Evolutionary conservation across 2,329 filamentous ascomycete genomes (phyloP), one percentile per base, ranked within the genome.

Genomic region (Sphaerulina vaccinii): DNA sequence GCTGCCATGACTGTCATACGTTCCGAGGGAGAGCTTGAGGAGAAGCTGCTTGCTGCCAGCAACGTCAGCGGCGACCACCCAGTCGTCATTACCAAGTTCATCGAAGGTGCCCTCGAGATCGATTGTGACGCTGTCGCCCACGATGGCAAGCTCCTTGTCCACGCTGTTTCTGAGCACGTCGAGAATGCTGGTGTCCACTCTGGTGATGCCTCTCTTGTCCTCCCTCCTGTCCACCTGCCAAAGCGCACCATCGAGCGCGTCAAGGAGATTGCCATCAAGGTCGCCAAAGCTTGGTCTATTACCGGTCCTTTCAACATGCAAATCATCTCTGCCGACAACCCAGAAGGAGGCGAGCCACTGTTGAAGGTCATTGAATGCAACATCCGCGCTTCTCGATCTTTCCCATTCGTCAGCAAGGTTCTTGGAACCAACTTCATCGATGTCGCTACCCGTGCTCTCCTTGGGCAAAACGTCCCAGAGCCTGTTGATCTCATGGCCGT

Each of bases 261-360:
- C 68, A 97, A 96, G 83, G 89, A 89, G 63, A 97, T 99, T 64
- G 92, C 93, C 13, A 75, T 91, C 73, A 97, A 96, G 82, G 91
- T 99, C 46, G 93, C 93, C 61, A 88, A 93, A 75, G 93, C 93
- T 41, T 96, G 92, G 90, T 90, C 82, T 68, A 97, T 97, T 71
- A 97, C 90, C 16, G 93, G 93, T 49, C 93, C 93, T 53, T 99
- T 97, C 84, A 99, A 99, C 81, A 97, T 99, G 92, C 93, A 99
- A 71, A 95, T 99, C 74, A 97, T 99, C 81, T 95, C 95, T 78
- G 90, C 88, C 29, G 80, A 88, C 10, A 78, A 87, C 65, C 83
- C 86, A 24, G 84, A 88, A 53, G 87, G 87, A 52, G 86, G 85
- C 50, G 82, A 88, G 68, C 81, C 86, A 67, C 79, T 82, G 22